A percentile compares a stretch with the other conserved stretches of the same genome.
phyloP scores from a whole-genome alignment of 140 eudicot genomes.

The Cichorium intybus region DNA sequence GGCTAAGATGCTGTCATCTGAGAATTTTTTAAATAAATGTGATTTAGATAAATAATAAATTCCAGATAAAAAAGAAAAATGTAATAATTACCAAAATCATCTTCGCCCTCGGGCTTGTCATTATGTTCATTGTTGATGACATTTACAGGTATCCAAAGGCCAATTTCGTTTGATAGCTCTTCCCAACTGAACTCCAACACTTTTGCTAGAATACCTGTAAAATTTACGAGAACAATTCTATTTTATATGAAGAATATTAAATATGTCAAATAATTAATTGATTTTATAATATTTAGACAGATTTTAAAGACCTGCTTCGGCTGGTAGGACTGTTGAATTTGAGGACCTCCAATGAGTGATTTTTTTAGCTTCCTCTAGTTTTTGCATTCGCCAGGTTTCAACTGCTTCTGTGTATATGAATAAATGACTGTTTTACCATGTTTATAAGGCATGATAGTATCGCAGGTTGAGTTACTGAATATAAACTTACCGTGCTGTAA shows the following conservation, averaged over 20 bases:
- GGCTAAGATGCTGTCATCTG: slow-evolving; percentile 57
- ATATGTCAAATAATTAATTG: too few relatives aligned
- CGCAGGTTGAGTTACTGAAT: neutral
- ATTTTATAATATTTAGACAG: too few relatives aligned
- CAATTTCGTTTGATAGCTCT: slow-evolving; percentile 54
- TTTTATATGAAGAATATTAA: too few relatives aligned
- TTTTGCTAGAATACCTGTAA: slow-evolving; percentile 54
- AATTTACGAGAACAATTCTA: neutral
- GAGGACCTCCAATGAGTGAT: slow-evolving; percentile 31
- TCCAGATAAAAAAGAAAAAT: neutral
- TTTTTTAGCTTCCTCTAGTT: slow-evolving; percentile 57
- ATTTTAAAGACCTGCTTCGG: slow-evolving; percentile 62
- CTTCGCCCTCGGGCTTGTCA: slow-evolving; percentile 85
- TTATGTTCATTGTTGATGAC: slow-evolving; percentile 62
- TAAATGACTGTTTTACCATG: too few relatives aligned
- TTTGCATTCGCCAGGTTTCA: slow-evolving; percentile 71
- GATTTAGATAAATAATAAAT: neutral
- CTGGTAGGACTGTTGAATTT: slow-evolving; percentile 44
- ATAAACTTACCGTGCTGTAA: slow-evolving; percentile 58
- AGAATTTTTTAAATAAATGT: neutral
- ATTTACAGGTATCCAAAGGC: slow-evolving; percentile 78
- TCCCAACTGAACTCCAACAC: slow-evolving; percentile 72
- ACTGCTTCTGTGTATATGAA: slow-evolving; percentile 58
- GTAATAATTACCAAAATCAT: slow-evolving; percentile 55
- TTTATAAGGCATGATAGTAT: neutral